Conservation (phyloP, 441 rosid species). For the Syzygium syzygioides region DNA sequence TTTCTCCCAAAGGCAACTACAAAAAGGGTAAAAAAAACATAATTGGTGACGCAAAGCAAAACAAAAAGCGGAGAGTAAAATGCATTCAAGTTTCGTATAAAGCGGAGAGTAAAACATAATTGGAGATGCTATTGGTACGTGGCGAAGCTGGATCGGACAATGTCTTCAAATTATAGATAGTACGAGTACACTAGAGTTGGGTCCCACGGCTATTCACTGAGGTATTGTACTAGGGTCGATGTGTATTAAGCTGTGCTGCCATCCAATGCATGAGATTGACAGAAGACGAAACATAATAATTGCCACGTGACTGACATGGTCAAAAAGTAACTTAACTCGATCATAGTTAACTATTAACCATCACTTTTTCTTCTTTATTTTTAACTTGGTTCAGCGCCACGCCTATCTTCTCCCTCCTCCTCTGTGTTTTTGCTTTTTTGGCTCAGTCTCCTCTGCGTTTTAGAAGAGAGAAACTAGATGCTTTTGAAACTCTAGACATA, state of each 20-base stretch:
- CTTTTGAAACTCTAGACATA: too few species aligned
- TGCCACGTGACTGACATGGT: neutral
- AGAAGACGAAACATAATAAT: neutral
- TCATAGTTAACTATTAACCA: accelerated
- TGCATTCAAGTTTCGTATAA: too few species aligned
- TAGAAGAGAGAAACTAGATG: accelerated
- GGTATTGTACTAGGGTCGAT: too few species aligned
- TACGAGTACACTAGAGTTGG: neutral
- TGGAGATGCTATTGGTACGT: accelerated
- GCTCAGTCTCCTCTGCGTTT: too few species aligned
- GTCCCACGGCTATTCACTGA: neutral
- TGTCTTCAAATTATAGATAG: too few species aligned
- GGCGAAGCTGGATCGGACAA: accelerated
- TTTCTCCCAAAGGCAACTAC: too few species aligned
- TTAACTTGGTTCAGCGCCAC: accelerated
- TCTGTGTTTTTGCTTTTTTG: accelerated
- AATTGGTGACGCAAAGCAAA: accelerated
- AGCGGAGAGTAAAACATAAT: too few species aligned
- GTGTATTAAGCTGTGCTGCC: accelerated
- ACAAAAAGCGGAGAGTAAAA: too few species aligned
- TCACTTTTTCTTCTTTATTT: accelerated
- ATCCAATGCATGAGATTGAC: neutral
- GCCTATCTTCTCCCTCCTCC: neutral
- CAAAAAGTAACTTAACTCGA: neutral
- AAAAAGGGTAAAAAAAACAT: accelerated